Base-by-base conservation (phyloP, 768 basidiomycete species). In the Rubroboletus satanas region DNA sequence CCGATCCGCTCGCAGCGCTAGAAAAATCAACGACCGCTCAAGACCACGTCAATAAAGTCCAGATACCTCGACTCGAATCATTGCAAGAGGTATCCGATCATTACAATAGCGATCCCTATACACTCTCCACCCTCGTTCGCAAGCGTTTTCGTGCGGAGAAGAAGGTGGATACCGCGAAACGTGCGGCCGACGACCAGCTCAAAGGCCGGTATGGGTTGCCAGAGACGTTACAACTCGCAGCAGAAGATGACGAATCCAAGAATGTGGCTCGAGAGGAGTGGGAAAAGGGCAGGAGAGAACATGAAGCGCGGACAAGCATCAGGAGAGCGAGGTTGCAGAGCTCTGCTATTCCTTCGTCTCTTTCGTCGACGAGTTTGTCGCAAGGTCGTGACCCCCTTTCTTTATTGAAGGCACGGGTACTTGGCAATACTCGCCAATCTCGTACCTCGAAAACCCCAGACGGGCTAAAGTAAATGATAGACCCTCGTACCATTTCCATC, bases 1-100 rank as follows among this genome's bases (percentile, higher is more conserved):
- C 77, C 0, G 96, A 98, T 69, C 90, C 97, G 0, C 83, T 98
- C 33, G 88, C 83, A 2, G 85, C 87, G 4, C 77, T 98, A 6
- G 97, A 98, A 67, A 97, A 98, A 74, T 87, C 88, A 3, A 85
- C 89, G 2, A 85, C 82, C 15, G 85, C 88, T 0, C 85, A 93
- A 64, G 82, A 84, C 43, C 77, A 82, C 57, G 75, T 85, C 57
- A 86, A 83, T 31, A 83, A 86, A 55, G 84, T 91, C 4, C 87
- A 87, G 58, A 80, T 83, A 41, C 88, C 92, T 5, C 87, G 94
- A 4, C 74, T 99, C 23, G 88, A 92, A 62, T 83, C 86, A 1
- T 75, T 99, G 31, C 85, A 92, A 62, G 74, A 79, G 28, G 77
- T 85, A 4, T 92, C 93, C 23, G 85, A 91, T 58, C 84, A 83